Conservation (phyloP, 2,329 filamentous ascomycete genomes). For the Periconia sp. region DNA sequence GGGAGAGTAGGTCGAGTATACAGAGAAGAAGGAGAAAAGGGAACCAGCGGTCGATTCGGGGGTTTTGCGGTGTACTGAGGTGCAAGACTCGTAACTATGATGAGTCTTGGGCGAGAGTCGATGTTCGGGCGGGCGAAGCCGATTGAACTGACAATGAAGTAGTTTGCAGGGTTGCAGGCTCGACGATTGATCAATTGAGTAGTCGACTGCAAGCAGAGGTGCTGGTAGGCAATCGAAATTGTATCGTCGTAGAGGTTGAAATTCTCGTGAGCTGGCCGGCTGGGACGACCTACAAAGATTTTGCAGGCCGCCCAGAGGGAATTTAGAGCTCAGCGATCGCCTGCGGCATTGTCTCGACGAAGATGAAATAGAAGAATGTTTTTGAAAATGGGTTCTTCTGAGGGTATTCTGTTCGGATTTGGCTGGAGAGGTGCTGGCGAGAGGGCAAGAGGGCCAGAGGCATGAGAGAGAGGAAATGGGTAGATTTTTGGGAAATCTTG, state of each 20-base stretch:
- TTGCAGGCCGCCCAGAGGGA: conserved; percentile 70
- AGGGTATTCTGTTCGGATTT: conserved; percentile 40
- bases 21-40: conserved; percentile 5
- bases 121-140: conserved; percentile 31
- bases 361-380: conserved; percentile 17
- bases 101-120: conserved; percentile 35
- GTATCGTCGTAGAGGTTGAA: conserved; percentile 56
- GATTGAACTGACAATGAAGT: conserved; percentile 36
- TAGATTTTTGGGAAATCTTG: conserved; percentile 23
- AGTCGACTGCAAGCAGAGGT: conserved; percentile 33
- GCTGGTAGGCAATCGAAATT: conserved; percentile 40
- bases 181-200: conserved; percentile 35
- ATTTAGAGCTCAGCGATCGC: conserved; percentile 73
- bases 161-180: conserved; percentile 30
- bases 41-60: conserved; percentile 29
- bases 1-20: neutral
- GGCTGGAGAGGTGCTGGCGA: conserved; percentile 31
- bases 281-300: conserved; percentile 63
- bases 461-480: conserved; percentile 28
- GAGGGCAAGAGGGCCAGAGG: conserved; percentile 12
- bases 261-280: conserved; percentile 81
- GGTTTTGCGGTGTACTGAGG: conserved; percentile 33
- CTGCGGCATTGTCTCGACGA: conserved; percentile 53
- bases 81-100: conserved; percentile 41
- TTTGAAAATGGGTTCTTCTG: neutral